Percentiles rank a stretch among this genome's conserved stretches.
Conservation (phyloP, 768 basidiomycete species). For the Serendipita sp. region DNA sequence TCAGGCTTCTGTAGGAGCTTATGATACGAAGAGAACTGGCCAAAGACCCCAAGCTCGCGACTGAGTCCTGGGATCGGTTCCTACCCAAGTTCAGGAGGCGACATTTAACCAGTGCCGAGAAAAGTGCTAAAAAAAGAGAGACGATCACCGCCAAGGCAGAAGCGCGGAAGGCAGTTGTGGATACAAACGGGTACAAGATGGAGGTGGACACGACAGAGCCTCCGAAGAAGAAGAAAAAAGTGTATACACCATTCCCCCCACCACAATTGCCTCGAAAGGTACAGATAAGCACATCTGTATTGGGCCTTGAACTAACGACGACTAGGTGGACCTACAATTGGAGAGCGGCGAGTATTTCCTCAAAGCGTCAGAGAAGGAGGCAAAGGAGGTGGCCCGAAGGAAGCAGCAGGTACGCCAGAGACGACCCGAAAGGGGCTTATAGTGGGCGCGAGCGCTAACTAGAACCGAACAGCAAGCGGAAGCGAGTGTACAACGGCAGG, state of each 20-base stretch:
- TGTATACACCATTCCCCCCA: conserved; percentile 98
- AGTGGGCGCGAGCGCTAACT: no score
- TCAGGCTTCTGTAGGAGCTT: conserved; percentile 48
- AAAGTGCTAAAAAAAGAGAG: conserved; percentile 82
- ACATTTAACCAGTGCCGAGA: conserved; percentile 86
- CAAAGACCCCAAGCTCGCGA: conserved; percentile 91
- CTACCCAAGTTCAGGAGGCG: conserved; percentile 88
- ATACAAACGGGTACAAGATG: conserved; percentile 25
- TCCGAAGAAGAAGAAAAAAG: conserved; percentile 51
- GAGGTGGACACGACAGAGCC: not conserved
- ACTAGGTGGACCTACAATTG: conserved; percentile 76
- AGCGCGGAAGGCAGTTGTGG: conserved; percentile 50
- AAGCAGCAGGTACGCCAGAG: conserved; percentile 49
- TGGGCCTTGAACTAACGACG: not conserved
- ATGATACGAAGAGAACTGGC: conserved; percentile 97
- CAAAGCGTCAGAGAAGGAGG: conserved; percentile 74
- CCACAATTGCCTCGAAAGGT: conserved; percentile 87
- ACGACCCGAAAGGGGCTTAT: not conserved
- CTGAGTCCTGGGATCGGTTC: conserved; percentile 94
- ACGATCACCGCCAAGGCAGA: conserved; percentile 40
- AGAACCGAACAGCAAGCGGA: conserved; percentile 51
- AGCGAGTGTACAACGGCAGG: conserved; percentile 48
- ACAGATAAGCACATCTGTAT: conserved; percentile 10
- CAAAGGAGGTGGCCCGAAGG: conserved; percentile 49
- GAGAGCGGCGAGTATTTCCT: conserved; percentile 98